Evolutionary conservation across 2,329 filamentous ascomycete genomes (phyloP), one percentile per base, ranked within the genome.

Genomic region (Colletotrichum salicis): DNA sequence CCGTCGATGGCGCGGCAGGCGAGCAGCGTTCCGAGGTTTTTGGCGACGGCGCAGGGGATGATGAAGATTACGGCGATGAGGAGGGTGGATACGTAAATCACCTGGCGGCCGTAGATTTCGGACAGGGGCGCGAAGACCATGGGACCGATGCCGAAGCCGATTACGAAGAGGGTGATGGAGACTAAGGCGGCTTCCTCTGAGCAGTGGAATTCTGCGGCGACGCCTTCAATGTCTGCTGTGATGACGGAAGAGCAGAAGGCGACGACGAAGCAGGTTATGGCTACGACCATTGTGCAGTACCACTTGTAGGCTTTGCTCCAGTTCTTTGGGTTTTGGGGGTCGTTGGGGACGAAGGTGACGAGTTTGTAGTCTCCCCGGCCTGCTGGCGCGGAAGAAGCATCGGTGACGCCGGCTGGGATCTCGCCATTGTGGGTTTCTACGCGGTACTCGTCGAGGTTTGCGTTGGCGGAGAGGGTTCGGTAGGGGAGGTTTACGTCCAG

Each of bases 261-360:
- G 56, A 94, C 92, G 52, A 93, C 91, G 78, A 94, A 94, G 77
- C 92, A 94, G 1, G 92, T 93, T 27, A 89, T 74, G 1, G 94
- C 93, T 0, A 97, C 94, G 19, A 94, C 90, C 92, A 97, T 94
- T 29, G 94, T 97, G 78, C 90, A 92, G 77, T 92, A 94, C 93
- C 94, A 96, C 82, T 95, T 96, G 80, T 85, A 92, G 1, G 82
- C 84, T 80, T 94, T 94, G 68, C 88, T 90, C 93, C 93, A 96
- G 81, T 96, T 96, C 86, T 96, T 96, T 0, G 94, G 94, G 77
- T 96, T 96, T 74, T 91, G 92, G 0, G 89, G 88, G 79, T 96
- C 94, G 70, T 90, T 84, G 3, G 91, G 86, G 4, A 86, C 88
- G 78, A 96, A 97, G 0, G 84, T 84, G 59, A 91, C 88, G 4